Base-by-base conservation (phyloP, 768 basidiomycete genomes). In the Hericium erinaceus region DNA sequence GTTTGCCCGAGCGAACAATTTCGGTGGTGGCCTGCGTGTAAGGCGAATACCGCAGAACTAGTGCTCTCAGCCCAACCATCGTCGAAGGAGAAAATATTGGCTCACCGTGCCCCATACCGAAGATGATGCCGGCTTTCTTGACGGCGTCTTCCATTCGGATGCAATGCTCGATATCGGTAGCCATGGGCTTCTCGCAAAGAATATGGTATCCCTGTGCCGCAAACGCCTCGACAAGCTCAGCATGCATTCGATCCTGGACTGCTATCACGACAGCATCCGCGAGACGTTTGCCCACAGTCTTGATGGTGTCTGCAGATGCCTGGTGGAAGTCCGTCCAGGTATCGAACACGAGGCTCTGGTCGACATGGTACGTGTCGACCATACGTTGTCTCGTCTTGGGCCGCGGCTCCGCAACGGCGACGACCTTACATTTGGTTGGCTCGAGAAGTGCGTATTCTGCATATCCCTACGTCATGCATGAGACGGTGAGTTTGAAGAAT, bases 121-220 rank as follows among this genome's bases (percentile, higher is more conserved):
- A 94, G 61, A 94, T 85, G 44, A 82, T 75, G 0, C 81, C 81
- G 2, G 85, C 79, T 38, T 82, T 77, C 69, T 81, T 83, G 33
- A 94, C 77, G 0, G 82, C 87, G 37, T 74, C 73, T 60, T 89
- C 83, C 76, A 94, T 93, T 67, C 74, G 76, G 52, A 94, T 67
- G 58, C 92, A 89, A 61, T 89, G 89, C 55, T 78, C 75, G 39
- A 87, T 64, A 55, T 69, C 80, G 4, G 88, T 92, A 0, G 91
- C 89, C 87, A 95, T 90, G 0, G 92, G 92, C 67, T 95, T 95
- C 77, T 95, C 92, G 69, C 92, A 94, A 20, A 95, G 76, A 57
- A 95, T 89, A 64, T 92, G 85, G 66, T 94, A 94, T 1, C 90
- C 89, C 65, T 90, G 89, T 44, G 75, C 77, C 0, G 85, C 84